phyloP scores from a whole-genome alignment of 2,329 filamentous ascomycete species.

The Talaromyces verruculosus region DNA sequence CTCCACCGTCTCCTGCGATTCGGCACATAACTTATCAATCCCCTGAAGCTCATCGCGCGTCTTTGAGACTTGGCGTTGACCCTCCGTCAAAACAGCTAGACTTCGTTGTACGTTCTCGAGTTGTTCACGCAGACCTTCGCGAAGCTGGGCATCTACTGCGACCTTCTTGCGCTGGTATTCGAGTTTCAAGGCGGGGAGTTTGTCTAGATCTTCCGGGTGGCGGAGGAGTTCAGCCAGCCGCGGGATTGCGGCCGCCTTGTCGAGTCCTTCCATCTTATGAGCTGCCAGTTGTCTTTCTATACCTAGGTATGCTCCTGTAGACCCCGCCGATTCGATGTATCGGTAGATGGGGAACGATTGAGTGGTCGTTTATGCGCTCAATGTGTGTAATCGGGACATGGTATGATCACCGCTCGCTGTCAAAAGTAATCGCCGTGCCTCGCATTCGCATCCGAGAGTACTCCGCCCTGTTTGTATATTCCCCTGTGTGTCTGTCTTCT shows the following conservation, averaged over 20 bases:
- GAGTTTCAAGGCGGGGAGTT: constrained; percentile 82
- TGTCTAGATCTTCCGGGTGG: constrained; percentile 95
- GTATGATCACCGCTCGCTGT: background rate
- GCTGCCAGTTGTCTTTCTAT: background rate
- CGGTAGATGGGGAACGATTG: background rate
- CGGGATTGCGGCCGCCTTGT: constrained; percentile 65
- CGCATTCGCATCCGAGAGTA: constrained; percentile 2
- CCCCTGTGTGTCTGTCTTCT: background rate
- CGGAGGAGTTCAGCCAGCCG: constrained; percentile 91
- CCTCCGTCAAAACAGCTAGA: constrained; percentile 84
- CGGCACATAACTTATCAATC: constrained; percentile 95
- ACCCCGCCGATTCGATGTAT: background rate
- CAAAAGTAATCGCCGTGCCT: background rate
- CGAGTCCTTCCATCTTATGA: constrained; percentile 35
- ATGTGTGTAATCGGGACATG: constrained; percentile 1
- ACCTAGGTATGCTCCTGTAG: background rate
- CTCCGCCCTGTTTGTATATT: background rate
- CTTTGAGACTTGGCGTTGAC: constrained; percentile 83
- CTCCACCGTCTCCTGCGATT: constrained; percentile 94
- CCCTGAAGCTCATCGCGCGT: constrained; percentile 99
- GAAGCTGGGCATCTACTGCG: constrained; percentile 85
- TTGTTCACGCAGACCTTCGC: constrained; percentile 84
- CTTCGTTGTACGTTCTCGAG: constrained; percentile 91
- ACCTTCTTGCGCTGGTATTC: constrained; percentile 95
- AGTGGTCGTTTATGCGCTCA: background rate